Evolutionary conservation across 371 early-diverging fungal genomes (phyloP).

Genomic region (Actinomucor elegans): DNA sequence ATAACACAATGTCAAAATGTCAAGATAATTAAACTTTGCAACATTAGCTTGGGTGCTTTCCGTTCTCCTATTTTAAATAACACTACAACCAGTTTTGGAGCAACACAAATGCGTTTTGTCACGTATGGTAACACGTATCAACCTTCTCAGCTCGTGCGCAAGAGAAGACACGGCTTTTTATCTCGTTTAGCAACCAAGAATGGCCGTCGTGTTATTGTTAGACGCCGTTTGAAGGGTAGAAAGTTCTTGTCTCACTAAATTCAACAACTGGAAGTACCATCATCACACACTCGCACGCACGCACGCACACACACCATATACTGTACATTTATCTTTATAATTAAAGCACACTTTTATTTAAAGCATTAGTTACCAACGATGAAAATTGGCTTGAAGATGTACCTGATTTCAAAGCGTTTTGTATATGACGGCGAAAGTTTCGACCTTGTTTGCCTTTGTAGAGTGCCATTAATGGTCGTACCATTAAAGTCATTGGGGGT

Average conservation of each 20-base stretch:
- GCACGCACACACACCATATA: too few species aligned
- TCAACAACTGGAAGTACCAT: too few species aligned
- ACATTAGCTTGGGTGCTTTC: constrained; percentile 16
- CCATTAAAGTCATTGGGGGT: constrained; percentile 36
- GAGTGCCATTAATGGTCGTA: constrained; percentile 35
- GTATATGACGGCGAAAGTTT: constrained; percentile 32
- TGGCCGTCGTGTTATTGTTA: constrained; percentile 76
- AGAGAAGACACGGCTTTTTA: constrained; percentile 92
- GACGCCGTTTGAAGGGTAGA: constrained; percentile 86
- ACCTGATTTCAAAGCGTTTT: constrained; percentile 17
- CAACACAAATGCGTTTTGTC: constrained; percentile 66
- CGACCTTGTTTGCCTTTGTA: constrained; percentile 33
- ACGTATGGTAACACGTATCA: constrained; percentile 92
- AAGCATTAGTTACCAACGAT: constrained; percentile 14
- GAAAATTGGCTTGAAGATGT: constrained; percentile 11
- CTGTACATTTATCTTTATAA: constrained; percentile 6
- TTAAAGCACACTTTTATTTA: constrained; percentile 9
- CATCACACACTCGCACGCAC: not conserved
- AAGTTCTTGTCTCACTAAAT: constrained; percentile 77
- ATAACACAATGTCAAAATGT: not conserved
- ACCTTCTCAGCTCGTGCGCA: constrained; percentile 87
- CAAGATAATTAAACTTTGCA: not conserved
- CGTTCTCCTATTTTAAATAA: constrained; percentile 18
- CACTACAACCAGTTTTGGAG: constrained; percentile 13
- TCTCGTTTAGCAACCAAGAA: constrained; percentile 73